Evolutionary conservation across 495 filamentous ascomycete genomes (phyloP).

Genomic region (Penicillium daleae): DNA sequence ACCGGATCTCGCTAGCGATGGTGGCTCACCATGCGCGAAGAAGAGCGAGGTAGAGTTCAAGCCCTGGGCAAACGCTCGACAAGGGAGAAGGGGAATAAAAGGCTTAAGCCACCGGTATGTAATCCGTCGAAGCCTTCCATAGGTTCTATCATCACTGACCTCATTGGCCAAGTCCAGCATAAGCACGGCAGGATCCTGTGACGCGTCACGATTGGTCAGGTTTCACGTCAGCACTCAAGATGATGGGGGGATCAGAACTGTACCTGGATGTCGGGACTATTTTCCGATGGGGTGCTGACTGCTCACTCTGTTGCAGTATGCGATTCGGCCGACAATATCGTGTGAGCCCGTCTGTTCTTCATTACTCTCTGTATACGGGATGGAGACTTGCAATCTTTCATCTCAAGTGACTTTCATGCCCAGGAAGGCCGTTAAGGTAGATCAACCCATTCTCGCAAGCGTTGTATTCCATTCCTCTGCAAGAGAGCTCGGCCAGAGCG

Average conservation of each 20-base stretch:
- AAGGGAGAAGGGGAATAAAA: not conserved
- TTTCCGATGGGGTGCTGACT: not conserved
- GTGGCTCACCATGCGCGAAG: not conserved
- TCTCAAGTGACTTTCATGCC: too few relatives aligned
- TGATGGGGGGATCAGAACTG: not conserved
- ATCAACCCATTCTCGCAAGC: not conserved
- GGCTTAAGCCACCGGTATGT: not conserved
- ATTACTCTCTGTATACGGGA: too few relatives aligned
- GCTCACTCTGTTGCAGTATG: not conserved
- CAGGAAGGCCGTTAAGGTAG: not conserved
- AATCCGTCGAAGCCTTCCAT: not conserved
- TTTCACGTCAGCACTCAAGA: not conserved
- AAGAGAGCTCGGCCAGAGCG: not conserved
- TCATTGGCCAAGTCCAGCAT: not conserved
- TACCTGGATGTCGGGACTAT: not conserved
- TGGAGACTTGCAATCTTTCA: too few relatives aligned
- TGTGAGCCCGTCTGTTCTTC: not conserved
- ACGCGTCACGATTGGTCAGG: not conserved
- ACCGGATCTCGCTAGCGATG: not conserved
- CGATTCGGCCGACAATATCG: not conserved
- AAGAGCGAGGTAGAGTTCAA: not conserved
- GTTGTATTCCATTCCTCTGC: not conserved
- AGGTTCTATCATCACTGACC: not conserved
- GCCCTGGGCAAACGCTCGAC: not conserved
- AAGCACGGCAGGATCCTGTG: not conserved